phyloP scores from a whole-genome alignment of 192 early-diverging fungal genomes.

The Borealophlyctis nickersoniae region DNA sequence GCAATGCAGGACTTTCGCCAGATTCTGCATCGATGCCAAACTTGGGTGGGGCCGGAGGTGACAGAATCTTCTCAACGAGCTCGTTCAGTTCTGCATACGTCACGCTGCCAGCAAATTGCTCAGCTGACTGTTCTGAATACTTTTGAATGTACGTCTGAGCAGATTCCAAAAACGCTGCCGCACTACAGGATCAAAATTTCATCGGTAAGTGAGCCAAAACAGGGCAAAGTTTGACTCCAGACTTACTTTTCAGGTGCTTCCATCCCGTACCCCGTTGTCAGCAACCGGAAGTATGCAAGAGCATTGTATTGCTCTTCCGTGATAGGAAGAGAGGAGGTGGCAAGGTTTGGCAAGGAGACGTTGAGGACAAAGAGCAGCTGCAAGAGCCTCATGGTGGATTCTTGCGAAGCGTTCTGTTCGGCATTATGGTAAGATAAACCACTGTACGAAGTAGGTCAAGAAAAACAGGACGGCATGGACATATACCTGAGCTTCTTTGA shows the following conservation, averaged over 20 bases:
- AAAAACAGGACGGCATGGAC: not conserved
- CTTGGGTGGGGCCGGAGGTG: slow-evolving; percentile 30
- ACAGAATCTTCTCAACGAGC: slow-evolving; percentile 18
- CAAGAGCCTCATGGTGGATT: not conserved
- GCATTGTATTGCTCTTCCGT: slow-evolving; percentile 26
- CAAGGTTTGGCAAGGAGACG: slow-evolving; percentile 10
- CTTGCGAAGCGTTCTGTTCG: not conserved
- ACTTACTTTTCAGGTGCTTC: slow-evolving; percentile 18
- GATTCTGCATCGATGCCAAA: slow-evolving; percentile 16
- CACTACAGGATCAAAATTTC: slow-evolving; percentile 7
- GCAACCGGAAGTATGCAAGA: slow-evolving; percentile 17
- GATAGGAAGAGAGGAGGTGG: not conserved
- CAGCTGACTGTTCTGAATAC: slow-evolving; percentile 13
- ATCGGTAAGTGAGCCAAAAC: not conserved
- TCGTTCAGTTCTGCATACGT: slow-evolving; percentile 28
- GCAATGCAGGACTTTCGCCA: not conserved
- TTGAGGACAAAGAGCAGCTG: slow-evolving; percentile 19
- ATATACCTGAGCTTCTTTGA: not conserved
- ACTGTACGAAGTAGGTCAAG: not conserved
- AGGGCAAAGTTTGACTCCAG: not conserved
- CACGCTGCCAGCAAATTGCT: slow-evolving; percentile 18
- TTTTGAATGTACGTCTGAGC: slow-evolving; percentile 23
- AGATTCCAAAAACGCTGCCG: slow-evolving; percentile 10
- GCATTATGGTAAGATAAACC: too few species aligned
- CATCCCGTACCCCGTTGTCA: slow-evolving; percentile 15